These are phyloP conservation scores for Diaporthe ilicicola DNA, from an alignment of 2,329 filamentous ascomycete genomes.

Conservation along the genomic window DNA sequence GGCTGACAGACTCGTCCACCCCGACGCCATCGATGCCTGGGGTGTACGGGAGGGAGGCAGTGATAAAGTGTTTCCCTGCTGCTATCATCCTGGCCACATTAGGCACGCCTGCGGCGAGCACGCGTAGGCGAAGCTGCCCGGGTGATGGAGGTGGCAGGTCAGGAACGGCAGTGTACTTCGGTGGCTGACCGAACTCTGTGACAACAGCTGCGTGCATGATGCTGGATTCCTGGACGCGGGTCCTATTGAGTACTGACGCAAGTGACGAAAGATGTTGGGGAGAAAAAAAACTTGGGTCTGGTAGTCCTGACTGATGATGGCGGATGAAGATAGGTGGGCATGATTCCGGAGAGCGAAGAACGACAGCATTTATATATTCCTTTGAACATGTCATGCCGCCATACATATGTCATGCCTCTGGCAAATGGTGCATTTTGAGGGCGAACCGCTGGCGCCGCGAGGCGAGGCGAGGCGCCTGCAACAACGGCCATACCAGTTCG, in stretches of 20 bases:
- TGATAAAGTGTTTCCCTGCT: slow-evolving; percentile 49
- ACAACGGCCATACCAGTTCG: not conserved
- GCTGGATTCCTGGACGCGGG: not conserved
- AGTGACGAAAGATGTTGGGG: too few species aligned
- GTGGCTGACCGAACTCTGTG: slow-evolving; percentile 9
- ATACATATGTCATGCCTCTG: not conserved
- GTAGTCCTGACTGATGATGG: not conserved
- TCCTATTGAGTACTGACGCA: not conserved
- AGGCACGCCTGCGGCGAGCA: slow-evolving; percentile 62
- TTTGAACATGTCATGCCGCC: not conserved
- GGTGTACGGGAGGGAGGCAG: slow-evolving; percentile 55
- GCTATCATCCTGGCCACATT: slow-evolving; percentile 50
- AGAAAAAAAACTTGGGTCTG: not conserved
- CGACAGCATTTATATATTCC: not conserved
- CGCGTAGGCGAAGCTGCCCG: slow-evolving; percentile 55
- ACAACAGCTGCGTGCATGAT: slow-evolving; percentile 4
- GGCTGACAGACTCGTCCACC: not conserved
- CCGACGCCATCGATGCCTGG: slow-evolving; percentile 26
- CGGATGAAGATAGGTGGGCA: not conserved
- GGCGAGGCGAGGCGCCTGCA: not conserved
- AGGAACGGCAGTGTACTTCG: slow-evolving; percentile 1
- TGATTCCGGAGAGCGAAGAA: too few species aligned
- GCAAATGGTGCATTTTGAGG: not conserved
- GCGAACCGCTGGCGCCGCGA: not conserved
- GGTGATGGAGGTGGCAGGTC: not conserved